Conservation (phyloP, 106 monocot species). For the Dioscorea zingiberensis region DNA sequence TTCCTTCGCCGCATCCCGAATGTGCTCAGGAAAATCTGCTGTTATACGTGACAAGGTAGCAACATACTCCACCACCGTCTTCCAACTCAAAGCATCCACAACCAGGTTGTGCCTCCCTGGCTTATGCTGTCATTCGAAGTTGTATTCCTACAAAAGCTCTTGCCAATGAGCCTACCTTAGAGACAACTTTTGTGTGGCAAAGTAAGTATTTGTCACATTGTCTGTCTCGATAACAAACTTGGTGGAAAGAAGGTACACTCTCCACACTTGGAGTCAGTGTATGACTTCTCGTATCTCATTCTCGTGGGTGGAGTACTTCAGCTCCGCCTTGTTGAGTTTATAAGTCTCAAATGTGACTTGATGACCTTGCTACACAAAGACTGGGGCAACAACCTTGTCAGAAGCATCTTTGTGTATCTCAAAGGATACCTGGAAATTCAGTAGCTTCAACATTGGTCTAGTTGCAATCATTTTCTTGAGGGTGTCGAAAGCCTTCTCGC, state of each 20-base stretch:
- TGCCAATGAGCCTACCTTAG: slow-evolving; percentile 1
- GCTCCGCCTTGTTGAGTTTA: slow-evolving; percentile 5
- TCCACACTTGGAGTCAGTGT: not conserved
- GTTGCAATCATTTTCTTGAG: not conserved
- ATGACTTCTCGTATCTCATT: not conserved
- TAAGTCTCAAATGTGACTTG: slow-evolving; percentile 1
- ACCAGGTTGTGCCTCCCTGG: not conserved
- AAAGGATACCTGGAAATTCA: not conserved
- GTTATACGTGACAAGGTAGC: not conserved
- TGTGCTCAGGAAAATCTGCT: not conserved
- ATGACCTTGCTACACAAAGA: not conserved
- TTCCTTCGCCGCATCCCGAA: not conserved
- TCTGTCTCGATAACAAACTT: slow-evolving; percentile 1
- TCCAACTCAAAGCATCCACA: not conserved
- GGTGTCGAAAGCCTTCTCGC: not conserved
- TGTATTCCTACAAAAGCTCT: not conserved
- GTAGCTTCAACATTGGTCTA: not conserved
- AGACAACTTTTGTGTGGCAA: not conserved
- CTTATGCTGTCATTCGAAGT: not conserved
- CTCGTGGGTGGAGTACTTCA: not conserved
- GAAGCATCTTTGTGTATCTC: not conserved
- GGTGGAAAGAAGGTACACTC: not conserved
- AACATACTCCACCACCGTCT: not conserved
- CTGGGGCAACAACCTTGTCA: not conserved
- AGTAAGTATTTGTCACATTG: not conserved